Conservation (phyloP, 805 yeast species). For the Lipomyces orientalis region DNA sequence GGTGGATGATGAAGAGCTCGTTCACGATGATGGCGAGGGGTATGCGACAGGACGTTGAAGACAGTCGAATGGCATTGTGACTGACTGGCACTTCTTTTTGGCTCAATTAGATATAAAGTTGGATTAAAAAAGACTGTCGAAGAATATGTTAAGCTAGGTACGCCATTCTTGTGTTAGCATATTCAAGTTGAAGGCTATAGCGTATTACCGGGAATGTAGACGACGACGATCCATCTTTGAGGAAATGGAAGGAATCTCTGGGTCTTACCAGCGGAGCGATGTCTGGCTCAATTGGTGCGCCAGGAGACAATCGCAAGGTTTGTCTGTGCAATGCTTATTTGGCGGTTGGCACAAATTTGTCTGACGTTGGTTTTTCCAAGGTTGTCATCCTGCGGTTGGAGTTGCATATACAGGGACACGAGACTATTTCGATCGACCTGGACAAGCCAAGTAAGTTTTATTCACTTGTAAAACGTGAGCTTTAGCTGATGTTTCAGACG, state of each 20-base stretch:
- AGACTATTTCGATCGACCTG: slow-evolving; percentile 70
- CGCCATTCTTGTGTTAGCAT: neutral
- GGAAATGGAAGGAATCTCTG: slow-evolving; percentile 88
- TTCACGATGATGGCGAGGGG: slow-evolving; percentile 24
- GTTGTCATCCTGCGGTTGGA: slow-evolving; percentile 83
- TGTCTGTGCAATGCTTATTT: neutral
- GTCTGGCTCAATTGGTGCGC: slow-evolving; percentile 57
- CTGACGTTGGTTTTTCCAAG: slow-evolving; percentile 41
- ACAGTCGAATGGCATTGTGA: neutral
- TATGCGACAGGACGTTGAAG: slow-evolving; percentile 1
- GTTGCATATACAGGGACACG: slow-evolving; percentile 68
- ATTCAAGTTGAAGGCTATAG: neutral
- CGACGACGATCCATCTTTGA: slow-evolving; percentile 87
- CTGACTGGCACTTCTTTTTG: slow-evolving; percentile 1
- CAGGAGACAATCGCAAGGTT: slow-evolving; percentile 65
- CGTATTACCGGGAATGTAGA: slow-evolving; percentile 49
- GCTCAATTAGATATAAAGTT: slow-evolving; percentile 55
- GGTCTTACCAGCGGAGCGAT: slow-evolving; percentile 55
- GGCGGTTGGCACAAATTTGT: neutral
- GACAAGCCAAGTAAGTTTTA: slow-evolving; percentile 53
- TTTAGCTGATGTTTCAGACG: slow-evolving; percentile 44
- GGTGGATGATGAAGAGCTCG: slow-evolving; percentile 30
- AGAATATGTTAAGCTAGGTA: slow-evolving; percentile 69
- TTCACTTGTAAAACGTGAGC: neutral
- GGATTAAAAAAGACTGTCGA: slow-evolving; percentile 76